Evolutionary conservation across 352 stramenopile genomes (phyloP).

Genomic region (Globisporangium cystogenes): DNA sequence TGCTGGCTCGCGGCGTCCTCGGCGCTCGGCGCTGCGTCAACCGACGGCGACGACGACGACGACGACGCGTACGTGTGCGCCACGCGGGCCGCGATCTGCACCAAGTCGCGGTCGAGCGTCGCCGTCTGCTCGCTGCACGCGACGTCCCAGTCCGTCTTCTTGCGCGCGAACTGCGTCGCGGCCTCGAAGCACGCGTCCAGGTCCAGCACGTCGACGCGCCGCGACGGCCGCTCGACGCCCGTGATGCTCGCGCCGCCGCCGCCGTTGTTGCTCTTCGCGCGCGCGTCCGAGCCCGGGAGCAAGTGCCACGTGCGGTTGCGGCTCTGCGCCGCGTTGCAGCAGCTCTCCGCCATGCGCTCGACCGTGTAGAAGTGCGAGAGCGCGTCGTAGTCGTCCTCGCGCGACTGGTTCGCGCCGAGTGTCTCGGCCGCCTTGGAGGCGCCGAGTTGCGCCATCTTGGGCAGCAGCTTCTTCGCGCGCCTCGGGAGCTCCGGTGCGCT

Average conservation of each 20-base stretch:
- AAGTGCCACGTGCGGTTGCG: constrained; percentile 77
- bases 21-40: too few species aligned
- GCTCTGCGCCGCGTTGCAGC: constrained; percentile 62
- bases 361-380: constrained; percentile 78
- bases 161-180: constrained; percentile 55
- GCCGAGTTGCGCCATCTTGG: constrained; percentile 10
- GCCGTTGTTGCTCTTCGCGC: constrained; percentile 42
- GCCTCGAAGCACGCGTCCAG: constrained; percentile 64
- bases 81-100: constrained; percentile 46
- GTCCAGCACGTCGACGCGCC: constrained; percentile 61
- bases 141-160: constrained; percentile 38
- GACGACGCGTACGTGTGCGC: constrained; percentile 20
- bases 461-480: constrained; percentile 13
- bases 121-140: constrained; percentile 38
- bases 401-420: constrained; percentile 7
- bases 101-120: constrained; percentile 64
- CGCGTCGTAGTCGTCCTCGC: constrained; percentile 26
- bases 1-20: constrained; percentile 15
- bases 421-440: not conserved
- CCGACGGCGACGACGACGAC: not conserved
- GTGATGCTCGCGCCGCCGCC: constrained; percentile 32
- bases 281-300: constrained; percentile 51
- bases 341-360: constrained; percentile 63
- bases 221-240: constrained; percentile 49
- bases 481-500: constrained; percentile 1